Percentiles rank a stretch among this genome's conserved stretches.
Conservation (phyloP, 805 yeast genomes). For the Candida loeiensis region DNA sequence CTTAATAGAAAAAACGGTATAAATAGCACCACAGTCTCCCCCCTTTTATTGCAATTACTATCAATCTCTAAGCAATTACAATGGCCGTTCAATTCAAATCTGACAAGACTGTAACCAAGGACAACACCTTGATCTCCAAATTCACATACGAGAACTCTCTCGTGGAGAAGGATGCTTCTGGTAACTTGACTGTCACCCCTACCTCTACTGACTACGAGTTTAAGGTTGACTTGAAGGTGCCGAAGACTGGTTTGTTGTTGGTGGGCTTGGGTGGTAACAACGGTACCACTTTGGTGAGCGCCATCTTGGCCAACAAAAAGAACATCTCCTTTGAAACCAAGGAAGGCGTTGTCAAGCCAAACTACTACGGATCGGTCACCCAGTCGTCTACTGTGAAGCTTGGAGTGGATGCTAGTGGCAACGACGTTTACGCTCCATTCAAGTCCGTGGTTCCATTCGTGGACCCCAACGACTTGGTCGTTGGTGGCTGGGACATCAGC, state of each 20-base stretch:
- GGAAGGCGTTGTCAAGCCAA: constrained; percentile 69
- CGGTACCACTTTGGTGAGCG: constrained; percentile 86
- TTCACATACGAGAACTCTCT: constrained; percentile 74
- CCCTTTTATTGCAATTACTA: not conserved
- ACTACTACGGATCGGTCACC: constrained; percentile 92
- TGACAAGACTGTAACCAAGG: constrained; percentile 49
- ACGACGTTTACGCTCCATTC: constrained; percentile 90
- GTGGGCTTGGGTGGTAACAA: constrained; percentile 97
- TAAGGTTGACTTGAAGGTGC: constrained; percentile 76
- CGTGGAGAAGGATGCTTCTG: constrained; percentile 56
- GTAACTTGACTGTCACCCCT: constrained; percentile 64
- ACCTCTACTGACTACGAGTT: constrained; percentile 72
- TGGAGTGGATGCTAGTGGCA: constrained; percentile 78
- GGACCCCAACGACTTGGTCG: constrained; percentile 83
- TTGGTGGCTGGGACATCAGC: constrained; percentile 95
- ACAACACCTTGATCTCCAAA: constrained; percentile 52
- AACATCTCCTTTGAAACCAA: constrained; percentile 76
- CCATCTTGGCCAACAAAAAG: constrained; percentile 81
- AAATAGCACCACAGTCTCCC: constrained; percentile 12
- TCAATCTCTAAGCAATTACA: constrained; percentile 3
- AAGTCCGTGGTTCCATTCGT: constrained; percentile 84
- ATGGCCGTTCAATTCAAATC: constrained; percentile 52
- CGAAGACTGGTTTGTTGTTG: constrained; percentile 83
- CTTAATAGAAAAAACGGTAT: constrained; percentile 10
- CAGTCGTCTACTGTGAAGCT: constrained; percentile 87